phyloP scores from a whole-genome alignment of 148 eudicot species.

The Silene uniflora region DNA sequence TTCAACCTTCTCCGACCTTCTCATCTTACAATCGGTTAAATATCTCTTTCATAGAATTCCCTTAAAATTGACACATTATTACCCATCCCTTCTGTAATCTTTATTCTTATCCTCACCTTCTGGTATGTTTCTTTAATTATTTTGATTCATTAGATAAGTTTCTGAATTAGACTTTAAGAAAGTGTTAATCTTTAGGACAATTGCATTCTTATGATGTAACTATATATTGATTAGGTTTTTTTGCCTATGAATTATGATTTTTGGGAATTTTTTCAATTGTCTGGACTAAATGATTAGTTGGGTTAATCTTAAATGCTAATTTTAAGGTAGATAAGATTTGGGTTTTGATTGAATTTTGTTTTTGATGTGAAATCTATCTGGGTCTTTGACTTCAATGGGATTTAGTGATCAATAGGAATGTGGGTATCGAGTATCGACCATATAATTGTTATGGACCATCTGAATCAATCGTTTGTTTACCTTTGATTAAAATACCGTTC shows the following conservation, averaged over 20 bases:
- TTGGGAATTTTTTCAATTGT: no score
- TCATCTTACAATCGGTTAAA: no score
- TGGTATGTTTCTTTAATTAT: background rate
- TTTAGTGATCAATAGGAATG: background rate
- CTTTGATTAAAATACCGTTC: no score
- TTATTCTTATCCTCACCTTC: background rate
- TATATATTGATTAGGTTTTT: no score
- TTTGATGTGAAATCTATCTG: background rate
- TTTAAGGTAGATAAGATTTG: constrained; percentile 6
- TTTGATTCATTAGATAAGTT: background rate
- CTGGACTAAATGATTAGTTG: background rate
- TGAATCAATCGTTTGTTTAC: no score
- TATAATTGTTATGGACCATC: no score
- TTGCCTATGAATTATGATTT: no score
- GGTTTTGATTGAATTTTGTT: background rate
- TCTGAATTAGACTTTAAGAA: background rate
- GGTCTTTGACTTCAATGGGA: constrained; percentile 10
- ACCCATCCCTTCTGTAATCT: background rate
- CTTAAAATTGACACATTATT: no score
- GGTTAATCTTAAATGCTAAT: background rate
- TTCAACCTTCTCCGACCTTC: no score
- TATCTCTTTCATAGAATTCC: no score
- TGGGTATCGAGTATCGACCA: no score
- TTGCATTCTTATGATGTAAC: no score
- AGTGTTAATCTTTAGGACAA: background rate